Conservation (phyloP, 345 rosid species). For the Gossypium australe region DNA sequence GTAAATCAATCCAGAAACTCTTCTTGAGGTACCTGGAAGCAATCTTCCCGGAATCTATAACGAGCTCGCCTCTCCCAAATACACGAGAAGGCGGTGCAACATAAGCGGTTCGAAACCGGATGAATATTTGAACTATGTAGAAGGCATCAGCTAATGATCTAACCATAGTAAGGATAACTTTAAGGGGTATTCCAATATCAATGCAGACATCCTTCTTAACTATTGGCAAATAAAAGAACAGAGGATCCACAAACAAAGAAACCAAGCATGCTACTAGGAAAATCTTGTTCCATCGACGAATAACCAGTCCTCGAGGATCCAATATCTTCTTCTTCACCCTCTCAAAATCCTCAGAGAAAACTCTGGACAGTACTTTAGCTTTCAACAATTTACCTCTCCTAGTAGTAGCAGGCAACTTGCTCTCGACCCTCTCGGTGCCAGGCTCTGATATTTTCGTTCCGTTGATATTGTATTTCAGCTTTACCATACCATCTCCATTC, state of each 20-base stretch:
- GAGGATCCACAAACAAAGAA: constrained; percentile 78
- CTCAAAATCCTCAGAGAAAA: constrained; percentile 72
- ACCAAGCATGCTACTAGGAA: constrained; percentile 64
- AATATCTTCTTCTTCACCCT: constrained; percentile 52
- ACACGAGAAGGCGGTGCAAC: constrained; percentile 87
- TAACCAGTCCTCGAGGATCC: constrained; percentile 66
- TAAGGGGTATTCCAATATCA: constrained; percentile 46
- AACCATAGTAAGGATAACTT: constrained; percentile 50
- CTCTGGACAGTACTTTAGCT: constrained; percentile 67
- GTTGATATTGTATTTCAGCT: constrained; percentile 41
- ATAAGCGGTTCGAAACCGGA: constrained; percentile 71
- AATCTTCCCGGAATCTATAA: constrained; percentile 58
- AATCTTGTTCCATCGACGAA: constrained; percentile 67
- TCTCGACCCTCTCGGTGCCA: constrained; percentile 22
- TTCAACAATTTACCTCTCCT: constrained; percentile 41
- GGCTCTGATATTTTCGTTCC: constrained; percentile 39
- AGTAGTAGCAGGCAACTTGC: constrained; percentile 9
- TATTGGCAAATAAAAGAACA: constrained; percentile 65
- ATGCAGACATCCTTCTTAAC: constrained; percentile 53
- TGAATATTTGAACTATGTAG: constrained; percentile 58
- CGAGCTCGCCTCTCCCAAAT: constrained; percentile 88
- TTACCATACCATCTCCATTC: constrained; percentile 37
- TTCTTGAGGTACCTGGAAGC: constrained; percentile 49
- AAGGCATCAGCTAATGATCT: constrained; percentile 74
- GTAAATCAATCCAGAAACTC: constrained; percentile 63